phyloP scores from a whole-genome alignment of 2,329 filamentous ascomycete species.

The Catunica adiposa region DNA sequence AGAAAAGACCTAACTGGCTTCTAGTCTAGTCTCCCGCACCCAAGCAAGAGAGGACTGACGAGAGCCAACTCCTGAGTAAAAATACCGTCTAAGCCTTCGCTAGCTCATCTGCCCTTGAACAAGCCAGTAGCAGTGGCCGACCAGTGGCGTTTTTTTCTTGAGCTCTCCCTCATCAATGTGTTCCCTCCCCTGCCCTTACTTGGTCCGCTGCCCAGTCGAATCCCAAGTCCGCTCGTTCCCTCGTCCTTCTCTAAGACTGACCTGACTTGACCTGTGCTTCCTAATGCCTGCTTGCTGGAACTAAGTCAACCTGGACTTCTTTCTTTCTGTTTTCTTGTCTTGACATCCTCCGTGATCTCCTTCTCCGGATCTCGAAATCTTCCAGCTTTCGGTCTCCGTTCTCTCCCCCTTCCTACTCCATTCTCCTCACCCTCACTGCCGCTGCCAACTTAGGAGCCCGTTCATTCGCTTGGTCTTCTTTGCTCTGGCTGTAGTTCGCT shows the following conservation, averaged over 20 bases:
- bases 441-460: not conserved
- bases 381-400: slow-evolving; percentile 1
- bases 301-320: not conserved
- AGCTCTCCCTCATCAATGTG: not conserved
- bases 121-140: no score
- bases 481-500: slow-evolving; percentile 4
- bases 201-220: not conserved
- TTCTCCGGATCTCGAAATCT: slow-evolving; percentile 5
- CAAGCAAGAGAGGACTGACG: no score
- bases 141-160: not conserved
- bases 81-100: not conserved
- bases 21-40: no score
- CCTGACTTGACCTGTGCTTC: not conserved
- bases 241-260: not conserved
- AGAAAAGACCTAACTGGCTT: no score
- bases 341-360: not conserved
- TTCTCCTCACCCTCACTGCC: not conserved
- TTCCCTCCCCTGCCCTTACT: not conserved
- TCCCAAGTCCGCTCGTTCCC: not conserved
- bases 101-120: not conserved
- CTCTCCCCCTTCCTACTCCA: not conserved
- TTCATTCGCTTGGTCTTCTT: slow-evolving; percentile 6
- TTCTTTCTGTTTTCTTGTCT: not conserved
- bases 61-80: no score
- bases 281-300: not conserved